phyloP scores from a whole-genome alignment of 2,329 filamentous ascomycete species.

The Aspergillus nomiae region DNA sequence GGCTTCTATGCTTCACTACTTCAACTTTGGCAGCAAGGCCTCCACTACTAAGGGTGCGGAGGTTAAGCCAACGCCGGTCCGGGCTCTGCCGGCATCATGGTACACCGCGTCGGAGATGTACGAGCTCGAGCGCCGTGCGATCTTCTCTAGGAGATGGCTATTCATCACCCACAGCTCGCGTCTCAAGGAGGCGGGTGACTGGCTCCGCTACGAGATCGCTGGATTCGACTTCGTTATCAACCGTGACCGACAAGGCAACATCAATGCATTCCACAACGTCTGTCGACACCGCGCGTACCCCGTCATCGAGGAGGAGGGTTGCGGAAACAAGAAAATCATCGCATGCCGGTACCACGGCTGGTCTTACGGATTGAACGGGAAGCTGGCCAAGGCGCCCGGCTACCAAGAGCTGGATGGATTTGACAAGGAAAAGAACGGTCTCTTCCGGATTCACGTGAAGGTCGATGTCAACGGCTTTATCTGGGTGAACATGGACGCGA shows the following conservation, averaged over 20 bases:
- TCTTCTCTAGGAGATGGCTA: slow-evolving; percentile 55
- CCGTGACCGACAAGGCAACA: slow-evolving; percentile 50
- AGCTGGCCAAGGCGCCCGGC: slow-evolving; percentile 59
- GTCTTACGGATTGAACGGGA: slow-evolving; percentile 60
- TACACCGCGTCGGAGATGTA: slow-evolving; percentile 45
- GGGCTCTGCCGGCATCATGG: slow-evolving; percentile 52
- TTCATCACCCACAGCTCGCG: slow-evolving; percentile 42
- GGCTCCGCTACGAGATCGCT: slow-evolving; percentile 57
- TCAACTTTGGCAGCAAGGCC: neutral
- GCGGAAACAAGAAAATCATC: slow-evolving; percentile 54
- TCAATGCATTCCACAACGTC: slow-evolving; percentile 63
- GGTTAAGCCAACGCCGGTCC: slow-evolving; percentile 1
- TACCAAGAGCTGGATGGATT: slow-evolving; percentile 55
- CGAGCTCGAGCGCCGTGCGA: slow-evolving; percentile 55
- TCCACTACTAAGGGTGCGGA: neutral
- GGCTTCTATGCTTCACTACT: neutral
- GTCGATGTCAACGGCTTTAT: slow-evolving; percentile 58
- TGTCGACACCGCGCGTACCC: slow-evolving; percentile 62
- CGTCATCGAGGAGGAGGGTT: slow-evolving; percentile 48
- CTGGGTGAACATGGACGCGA: slow-evolving; percentile 59
- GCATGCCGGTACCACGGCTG: slow-evolving; percentile 63
- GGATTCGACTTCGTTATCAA: slow-evolving; percentile 58
- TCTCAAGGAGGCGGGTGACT: slow-evolving; percentile 57
- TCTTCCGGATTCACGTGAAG: slow-evolving; percentile 56
- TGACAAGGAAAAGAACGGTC: slow-evolving; percentile 44